Percentiles rank a stretch among this genome's conserved stretches.
phyloP scores from a whole-genome alignment of 2,329 filamentous ascomycete genomes.

The Fusarium foetens region DNA sequence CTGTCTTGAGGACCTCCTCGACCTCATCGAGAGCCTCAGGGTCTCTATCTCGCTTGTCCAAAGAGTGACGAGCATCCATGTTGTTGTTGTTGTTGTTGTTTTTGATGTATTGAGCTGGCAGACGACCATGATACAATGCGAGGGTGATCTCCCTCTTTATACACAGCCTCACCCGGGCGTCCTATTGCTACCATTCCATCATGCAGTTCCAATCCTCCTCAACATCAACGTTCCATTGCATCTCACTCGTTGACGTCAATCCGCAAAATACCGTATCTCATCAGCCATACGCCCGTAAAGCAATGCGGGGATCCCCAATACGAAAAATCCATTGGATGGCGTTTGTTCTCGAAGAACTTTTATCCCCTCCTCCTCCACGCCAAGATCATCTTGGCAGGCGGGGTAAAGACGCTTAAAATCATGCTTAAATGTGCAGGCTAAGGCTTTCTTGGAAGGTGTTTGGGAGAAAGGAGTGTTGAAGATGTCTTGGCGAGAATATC shows the following conservation, averaged over 20 bases:
- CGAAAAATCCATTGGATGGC: neutral
- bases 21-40: neutral
- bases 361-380: neutral
- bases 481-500: neutral
- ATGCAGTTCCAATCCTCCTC: neutral
- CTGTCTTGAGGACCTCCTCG: slow-evolving; percentile 13
- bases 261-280: neutral
- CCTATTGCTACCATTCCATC: neutral
- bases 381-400: slow-evolving; percentile 10
- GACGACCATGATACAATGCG: neutral
- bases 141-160: neutral
- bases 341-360: neutral
- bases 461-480: neutral
- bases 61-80: neutral
- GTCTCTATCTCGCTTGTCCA: neutral
- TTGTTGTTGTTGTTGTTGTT: neutral
- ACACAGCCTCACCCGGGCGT: neutral
- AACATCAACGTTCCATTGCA: neutral
- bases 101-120: neutral
- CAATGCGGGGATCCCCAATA: neutral
- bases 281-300: neutral
- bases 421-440: slow-evolving; percentile 13
- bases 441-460: slow-evolving; percentile 2
- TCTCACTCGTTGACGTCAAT: neutral
- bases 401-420: slow-evolving; percentile 11